A percentile compares a stretch with the other conserved stretches of the same genome.
phyloP scores from a whole-genome alignment of 164 flowering plant species.

The Akebia trifoliata region DNA sequence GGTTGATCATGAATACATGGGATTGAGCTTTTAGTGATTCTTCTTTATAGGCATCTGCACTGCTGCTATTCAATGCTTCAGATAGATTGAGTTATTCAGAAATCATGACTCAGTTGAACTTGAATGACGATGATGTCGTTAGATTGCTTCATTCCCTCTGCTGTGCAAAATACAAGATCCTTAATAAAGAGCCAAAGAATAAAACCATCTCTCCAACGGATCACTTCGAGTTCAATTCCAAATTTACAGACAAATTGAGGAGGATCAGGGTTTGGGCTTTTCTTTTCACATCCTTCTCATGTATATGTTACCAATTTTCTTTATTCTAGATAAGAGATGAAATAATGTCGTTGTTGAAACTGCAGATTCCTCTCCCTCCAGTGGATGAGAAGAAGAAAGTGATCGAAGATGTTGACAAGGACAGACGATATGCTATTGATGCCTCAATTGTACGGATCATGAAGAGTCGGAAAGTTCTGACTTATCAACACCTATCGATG shows the following conservation, averaged over 20 bases:
- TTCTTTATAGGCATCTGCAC: constrained; percentile 54
- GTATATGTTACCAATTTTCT: neutral
- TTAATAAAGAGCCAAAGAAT: constrained; percentile 59
- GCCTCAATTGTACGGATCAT: constrained; percentile 77
- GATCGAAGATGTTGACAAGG: constrained; percentile 73
- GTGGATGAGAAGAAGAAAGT: constrained; percentile 77
- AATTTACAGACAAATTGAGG: constrained; percentile 76
- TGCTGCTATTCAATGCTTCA: constrained; percentile 66
- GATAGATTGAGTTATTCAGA: constrained; percentile 65
- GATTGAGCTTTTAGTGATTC: constrained; percentile 7
- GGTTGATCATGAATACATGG: neutral
- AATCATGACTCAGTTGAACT: constrained; percentile 68
- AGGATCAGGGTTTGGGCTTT: constrained; percentile 63
- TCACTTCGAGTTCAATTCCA: constrained; percentile 61
- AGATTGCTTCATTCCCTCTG: constrained; percentile 80
- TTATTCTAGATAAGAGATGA: neutral
- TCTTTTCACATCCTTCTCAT: neutral
- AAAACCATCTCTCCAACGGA: constrained; percentile 59
- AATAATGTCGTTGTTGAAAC: neutral
- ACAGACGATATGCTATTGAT: constrained; percentile 77
- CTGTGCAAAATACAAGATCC: constrained; percentile 73
- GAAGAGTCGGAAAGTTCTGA: constrained; percentile 75
- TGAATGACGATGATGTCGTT: constrained; percentile 65
- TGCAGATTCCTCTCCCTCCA: constrained; percentile 60
- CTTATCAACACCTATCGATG: constrained; percentile 60